Evolutionary conservation across 1,139 yeast genomes (phyloP).

Genomic region (Maudiozyma humilis): DNA sequence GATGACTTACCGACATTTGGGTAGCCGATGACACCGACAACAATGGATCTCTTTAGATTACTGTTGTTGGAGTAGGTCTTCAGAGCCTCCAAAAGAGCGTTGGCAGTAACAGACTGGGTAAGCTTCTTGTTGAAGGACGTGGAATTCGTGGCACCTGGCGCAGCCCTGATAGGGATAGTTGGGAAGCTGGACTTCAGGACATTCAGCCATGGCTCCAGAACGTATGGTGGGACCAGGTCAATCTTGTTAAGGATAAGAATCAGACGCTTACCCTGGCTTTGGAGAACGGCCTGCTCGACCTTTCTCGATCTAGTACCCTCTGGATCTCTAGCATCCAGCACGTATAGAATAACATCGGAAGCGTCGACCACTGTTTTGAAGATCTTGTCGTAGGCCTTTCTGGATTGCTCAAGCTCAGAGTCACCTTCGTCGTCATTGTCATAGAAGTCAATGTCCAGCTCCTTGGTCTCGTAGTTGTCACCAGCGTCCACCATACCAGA

Average conservation of each 20-base stretch:
- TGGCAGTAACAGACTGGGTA: conserved; percentile 65
- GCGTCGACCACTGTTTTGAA: conserved; percentile 77
- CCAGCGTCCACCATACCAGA: conserved; percentile 30
- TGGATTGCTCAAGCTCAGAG: conserved; percentile 62
- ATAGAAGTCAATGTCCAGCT: conserved; percentile 43
- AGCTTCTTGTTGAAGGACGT: conserved; percentile 70
- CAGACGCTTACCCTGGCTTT: conserved; percentile 73
- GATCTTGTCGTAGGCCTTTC: conserved; percentile 88
- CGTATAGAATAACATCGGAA: conserved; percentile 83
- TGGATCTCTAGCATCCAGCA: conserved; percentile 95
- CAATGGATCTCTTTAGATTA: conserved; percentile 80
- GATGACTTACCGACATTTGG: conserved; percentile 96
- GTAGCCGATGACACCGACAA: conserved; percentile 94
- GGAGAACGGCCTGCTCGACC: conserved; percentile 83
- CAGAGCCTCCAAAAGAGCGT: conserved; percentile 65
- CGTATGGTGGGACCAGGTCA: conserved; percentile 82
- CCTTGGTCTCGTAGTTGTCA: conserved; percentile 43
- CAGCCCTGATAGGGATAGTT: conserved; percentile 75
- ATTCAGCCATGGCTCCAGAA: conserved; percentile 75
- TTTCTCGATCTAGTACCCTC: conserved; percentile 87
- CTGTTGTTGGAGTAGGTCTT: conserved; percentile 79
- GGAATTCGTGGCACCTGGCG: conserved; percentile 54
- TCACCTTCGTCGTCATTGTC: conserved; percentile 38
- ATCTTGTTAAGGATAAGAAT: conserved; percentile 83
- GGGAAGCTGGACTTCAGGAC: conserved; percentile 80